Evolutionary conservation across 192 early-diverging fungal genomes (phyloP).

Genomic region (Coemansia sp.): DNA sequence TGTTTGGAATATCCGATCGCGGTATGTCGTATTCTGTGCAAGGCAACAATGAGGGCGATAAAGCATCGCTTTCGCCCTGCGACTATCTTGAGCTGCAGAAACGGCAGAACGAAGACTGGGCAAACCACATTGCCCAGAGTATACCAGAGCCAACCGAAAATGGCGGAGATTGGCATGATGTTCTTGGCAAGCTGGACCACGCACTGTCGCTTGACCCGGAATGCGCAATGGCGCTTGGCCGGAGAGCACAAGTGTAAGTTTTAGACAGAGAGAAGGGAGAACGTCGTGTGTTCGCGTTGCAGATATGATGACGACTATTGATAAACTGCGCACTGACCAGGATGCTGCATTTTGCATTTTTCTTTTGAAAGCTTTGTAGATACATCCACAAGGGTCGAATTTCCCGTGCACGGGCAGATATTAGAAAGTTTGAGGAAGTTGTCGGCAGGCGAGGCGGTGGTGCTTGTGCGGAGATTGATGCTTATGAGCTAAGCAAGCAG

Average conservation of each 20-base stretch:
- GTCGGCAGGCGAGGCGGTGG: neutral
- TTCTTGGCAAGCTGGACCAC: constrained; percentile 17
- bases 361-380: constrained; percentile 2
- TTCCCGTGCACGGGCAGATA: constrained; percentile 8
- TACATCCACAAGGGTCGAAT: constrained; percentile 6
- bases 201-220: constrained; percentile 19
- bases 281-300: neutral
- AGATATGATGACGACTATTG: too few relatives aligned
- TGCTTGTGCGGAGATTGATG: neutral
- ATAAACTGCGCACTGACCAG: too few relatives aligned
- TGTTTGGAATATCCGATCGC: constrained; percentile 17
- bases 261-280: neutral
- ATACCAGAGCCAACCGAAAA: constrained; percentile 2
- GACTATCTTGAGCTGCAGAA: constrained; percentile 14
- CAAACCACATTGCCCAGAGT: constrained; percentile 23
- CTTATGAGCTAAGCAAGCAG: neutral
- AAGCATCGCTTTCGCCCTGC: neutral
- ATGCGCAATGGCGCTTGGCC: constrained; percentile 11
- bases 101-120: constrained; percentile 29
- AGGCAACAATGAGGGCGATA: neutral
- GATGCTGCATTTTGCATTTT: neutral
- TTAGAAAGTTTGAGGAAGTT: constrained; percentile 1
- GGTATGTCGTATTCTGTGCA: neutral
- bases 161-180: neutral
- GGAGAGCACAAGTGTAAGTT: constrained; percentile 23